Percentiles rank a stretch among this genome's conserved stretches.
Evolutionary conservation across 176 grass and related monocot species (phyloP).

Genomic region (Bonia amplexicaulis): DNA sequence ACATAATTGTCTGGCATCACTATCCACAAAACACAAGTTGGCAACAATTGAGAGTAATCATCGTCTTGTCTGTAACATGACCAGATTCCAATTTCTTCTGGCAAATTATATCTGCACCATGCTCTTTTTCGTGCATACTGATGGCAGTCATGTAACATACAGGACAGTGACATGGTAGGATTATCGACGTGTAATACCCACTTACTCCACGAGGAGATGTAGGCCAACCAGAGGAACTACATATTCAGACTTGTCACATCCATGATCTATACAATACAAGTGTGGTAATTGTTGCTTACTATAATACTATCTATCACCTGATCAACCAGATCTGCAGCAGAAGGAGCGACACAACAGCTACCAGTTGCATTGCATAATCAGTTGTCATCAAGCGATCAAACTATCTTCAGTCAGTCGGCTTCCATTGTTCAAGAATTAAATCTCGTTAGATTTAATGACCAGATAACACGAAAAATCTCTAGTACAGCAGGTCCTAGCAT

Average conservation of each 20-base stretch:
- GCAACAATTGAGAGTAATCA: not conserved
- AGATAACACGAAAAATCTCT: not conserved
- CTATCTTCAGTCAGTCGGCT: not conserved
- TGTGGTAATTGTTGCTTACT: not conserved
- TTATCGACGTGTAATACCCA: not conserved
- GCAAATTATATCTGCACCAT: not conserved
- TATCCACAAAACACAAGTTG: not conserved
- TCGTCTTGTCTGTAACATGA: not conserved
- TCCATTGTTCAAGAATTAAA: not conserved
- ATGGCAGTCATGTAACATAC: not conserved
- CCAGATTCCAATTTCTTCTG: not conserved
- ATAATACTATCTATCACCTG: not conserved
- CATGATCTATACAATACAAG: not conserved
- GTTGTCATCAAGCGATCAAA: not conserved
- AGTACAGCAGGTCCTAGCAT: not conserved
- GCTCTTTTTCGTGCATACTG: not conserved
- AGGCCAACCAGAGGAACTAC: not conserved
- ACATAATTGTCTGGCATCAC: not conserved
- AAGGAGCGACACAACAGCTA: not conserved
- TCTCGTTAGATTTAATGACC: not conserved
- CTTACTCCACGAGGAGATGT: not conserved
- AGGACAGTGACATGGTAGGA: not conserved
- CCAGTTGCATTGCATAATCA: not conserved
- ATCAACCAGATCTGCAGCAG: not conserved
- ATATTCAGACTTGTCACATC: not conserved